Conservation (phyloP, 257 asterid genomes). For the Jacaranda copaia region DNA sequence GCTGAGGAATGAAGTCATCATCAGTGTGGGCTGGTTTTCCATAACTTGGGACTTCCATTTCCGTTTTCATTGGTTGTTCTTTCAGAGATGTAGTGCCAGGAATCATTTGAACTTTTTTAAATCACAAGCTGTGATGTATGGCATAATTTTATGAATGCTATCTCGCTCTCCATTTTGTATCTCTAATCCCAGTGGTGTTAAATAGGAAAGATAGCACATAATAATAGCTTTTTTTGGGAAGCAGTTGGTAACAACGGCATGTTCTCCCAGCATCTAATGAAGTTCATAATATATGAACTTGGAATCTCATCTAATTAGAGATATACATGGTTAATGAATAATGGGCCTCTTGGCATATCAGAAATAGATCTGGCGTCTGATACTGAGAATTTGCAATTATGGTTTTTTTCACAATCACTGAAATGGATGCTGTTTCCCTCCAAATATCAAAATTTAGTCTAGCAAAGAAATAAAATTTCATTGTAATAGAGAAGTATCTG, state of each 20-base stretch:
- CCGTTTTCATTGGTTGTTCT: slow-evolving; percentile 17
- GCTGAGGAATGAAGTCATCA: slow-evolving; percentile 40
- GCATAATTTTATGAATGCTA: slow-evolving; percentile 1
- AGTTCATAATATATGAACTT: background rate
- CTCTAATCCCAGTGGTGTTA: slow-evolving; percentile 17
- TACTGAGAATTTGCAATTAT: background rate
- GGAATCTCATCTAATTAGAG: background rate
- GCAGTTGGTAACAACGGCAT: too few relatives aligned
- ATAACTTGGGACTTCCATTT: slow-evolving; percentile 16
- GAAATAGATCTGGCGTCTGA: background rate
- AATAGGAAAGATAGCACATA: slow-evolving; percentile 2
- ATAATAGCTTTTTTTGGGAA: slow-evolving; percentile 7
- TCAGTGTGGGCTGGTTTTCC: slow-evolving; percentile 8
- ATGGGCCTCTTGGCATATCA: background rate
- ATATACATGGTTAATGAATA: background rate
- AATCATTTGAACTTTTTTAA: slow-evolving; percentile 23
- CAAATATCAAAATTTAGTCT: background rate
- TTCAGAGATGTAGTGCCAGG: slow-evolving; percentile 17
- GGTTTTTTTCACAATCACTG: background rate
- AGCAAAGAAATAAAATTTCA: too few relatives aligned
- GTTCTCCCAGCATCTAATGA: background rate
- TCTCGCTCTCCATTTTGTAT: slow-evolving; percentile 5
- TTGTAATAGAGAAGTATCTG: too few relatives aligned
- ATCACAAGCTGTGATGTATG: slow-evolving; percentile 27
- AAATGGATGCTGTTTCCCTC: background rate